Evolutionary conservation across 1,284 basidiomycete genomes (phyloP), one percentile per base, ranked within the genome.

Genomic region (Ustilago crameri): DNA sequence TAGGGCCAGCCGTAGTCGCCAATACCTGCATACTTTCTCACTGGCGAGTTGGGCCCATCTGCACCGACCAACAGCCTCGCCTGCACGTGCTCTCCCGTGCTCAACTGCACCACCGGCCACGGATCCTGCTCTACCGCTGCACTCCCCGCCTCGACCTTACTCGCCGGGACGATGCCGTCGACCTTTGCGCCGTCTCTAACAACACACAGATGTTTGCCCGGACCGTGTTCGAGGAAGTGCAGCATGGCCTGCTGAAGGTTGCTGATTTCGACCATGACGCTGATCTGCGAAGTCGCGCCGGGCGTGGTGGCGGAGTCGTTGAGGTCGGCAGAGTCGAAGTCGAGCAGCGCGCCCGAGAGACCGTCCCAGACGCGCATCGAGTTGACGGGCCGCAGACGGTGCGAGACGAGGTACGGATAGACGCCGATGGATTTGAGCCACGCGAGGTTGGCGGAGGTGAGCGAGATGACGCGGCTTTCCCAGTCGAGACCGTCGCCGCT

Each of bases 41-140:
- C 96, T 9, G 95, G 95, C 1, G 94, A 97, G 82, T 94, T 95
- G 80, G 90, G 90, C 0, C 96, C 96, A 79, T 98, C 96, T 8
- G 96, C 96, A 22, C 96, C 95, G 40, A 98, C 89, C 90, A 95
- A 75, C 53, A 63, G 77, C 42, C 74, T 62, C 40, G 57, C 37
- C 48, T 64, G 60, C 9, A 74, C 34, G 43, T 34, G 17, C n/a
- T 40, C 41, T 3, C 41, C 66, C 0, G 34, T 40, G 8, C 55
- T 51, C 0, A 65, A 54, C 42, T 55, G 34, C 17, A 65, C 43
- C 32, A 50, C 17, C 18, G 75, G 79, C 76, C 69, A 75, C 12
- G 50, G 81, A 64, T 51, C 81, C 69, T 37, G 82, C 76, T 55
- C 82, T 75, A 10, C 78, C 71, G 52, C 82, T 61, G 53, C 72